Base-by-base conservation (phyloP, 2,329 filamentous ascomycete genomes). In the Exophiala mesophila region DNA sequence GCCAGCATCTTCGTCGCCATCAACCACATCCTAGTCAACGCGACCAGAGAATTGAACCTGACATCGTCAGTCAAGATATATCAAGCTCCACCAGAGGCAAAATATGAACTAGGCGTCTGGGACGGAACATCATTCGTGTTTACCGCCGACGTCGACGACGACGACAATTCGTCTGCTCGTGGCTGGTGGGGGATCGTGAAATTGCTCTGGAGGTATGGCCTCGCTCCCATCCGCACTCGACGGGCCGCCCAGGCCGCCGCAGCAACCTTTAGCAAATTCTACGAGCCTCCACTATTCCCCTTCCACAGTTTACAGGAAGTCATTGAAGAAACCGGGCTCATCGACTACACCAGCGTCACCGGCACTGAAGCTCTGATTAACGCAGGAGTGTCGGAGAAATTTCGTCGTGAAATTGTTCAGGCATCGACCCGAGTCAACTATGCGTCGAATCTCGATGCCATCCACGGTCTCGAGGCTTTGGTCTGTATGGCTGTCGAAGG, bases 391-490 rank as follows among this genome's bases (percentile, higher is more conserved):
- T 71, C 76, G 17, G 67, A 72, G 0, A 60, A 69, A 0, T 97
- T 94, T 60, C 72, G 82, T 0, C 77, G 78, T 10, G 87, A 98
- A 37, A 78, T 98, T 35, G 79, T 97, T 18, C 90, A 97, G 65
- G 87, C 90, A 2, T 85, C 82, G 44, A 96, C 92, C 1, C 77
- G 92, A 15, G 90, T 96, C 50, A 97, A 97, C 63, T 98, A 96
- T 65, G 92, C 85, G 1, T 87, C 89, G 36, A 96, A 97, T 55
- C 65, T 97, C 9, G 77, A 72, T n/a, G 70, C 80, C 24, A 92
- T 97, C 35, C 89, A 97, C 57, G 92, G 88, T 0, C 67, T 98
- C 1, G 88, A 94, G 57, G 80, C 89, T 1, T 88, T 96, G 83
- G 84, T 94, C 2, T 90, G 88, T 31, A 87, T 97, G 80, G 85